Evolutionary conservation across 2,329 filamentous ascomycete genomes (phyloP), one percentile per base, ranked within the genome.

Genomic region (Beauveria scarabaeidicola): DNA sequence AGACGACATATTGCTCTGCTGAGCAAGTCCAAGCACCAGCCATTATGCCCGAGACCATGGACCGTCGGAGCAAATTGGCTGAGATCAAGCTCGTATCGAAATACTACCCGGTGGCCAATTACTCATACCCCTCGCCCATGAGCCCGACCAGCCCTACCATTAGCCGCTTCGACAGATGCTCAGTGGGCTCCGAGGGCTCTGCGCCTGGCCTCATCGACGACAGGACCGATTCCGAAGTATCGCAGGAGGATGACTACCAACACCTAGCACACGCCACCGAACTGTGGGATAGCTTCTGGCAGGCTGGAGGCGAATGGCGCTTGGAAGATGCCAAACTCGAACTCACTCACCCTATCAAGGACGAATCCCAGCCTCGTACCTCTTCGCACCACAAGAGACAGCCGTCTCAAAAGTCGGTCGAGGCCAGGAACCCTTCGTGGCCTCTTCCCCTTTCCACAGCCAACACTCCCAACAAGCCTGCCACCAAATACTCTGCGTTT

Each of bases 231-330:
- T 81, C 79, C 5, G 80, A 82, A 55, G 67, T 70, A 19, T 82
- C 80, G 6, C 64, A 71, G 36, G 80, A 83, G 21, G 80, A 81
- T 46, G 79, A 82, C 63, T 75, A 75, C 59, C 75, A 78, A 61
- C 77, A 80, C 62, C 75, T 78, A 59, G 66, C 73, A 21, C 73
- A 78, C 36, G 72, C 73, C 5, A 67, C 73, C 27, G 75, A 79
- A 64, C 66, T 81, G 2, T 83, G 80, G 79, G 77, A 82, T 64
- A 77, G 71, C 57, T 83, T 81, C 65, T 81, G 78, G 79, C 65
- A 66, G 43, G 65, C 62, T 1, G 63, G 56, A 32, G 57, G 58
- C 9, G 58, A 60, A 21, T 60, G 58, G 58, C 51, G 58, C 13
- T 46, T 55, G 5, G 59, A 62, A 36, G 52, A 29, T 19, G 59